Evolutionary conservation across 1,284 basidiomycete genomes (phyloP), one percentile per base, ranked within the genome.

Genomic region (Pseudozyma flocculosa): DNA sequence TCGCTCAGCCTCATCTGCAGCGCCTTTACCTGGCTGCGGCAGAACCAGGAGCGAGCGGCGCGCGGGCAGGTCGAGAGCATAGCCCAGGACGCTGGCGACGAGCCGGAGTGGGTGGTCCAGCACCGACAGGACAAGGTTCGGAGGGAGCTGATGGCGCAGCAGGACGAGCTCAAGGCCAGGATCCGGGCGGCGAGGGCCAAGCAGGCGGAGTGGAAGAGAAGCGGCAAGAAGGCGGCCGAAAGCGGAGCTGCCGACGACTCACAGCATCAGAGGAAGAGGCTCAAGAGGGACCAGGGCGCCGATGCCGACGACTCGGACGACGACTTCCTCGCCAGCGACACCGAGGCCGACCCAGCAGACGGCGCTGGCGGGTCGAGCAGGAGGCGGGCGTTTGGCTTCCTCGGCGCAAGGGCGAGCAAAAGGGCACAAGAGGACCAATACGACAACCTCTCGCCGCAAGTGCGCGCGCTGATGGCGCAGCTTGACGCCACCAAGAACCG

Each of bases 391-490:
- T 29, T 29, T 11, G 26, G 26, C 26, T 29, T 29, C 26, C 26
- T 29, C 26, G 26, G 26, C 7, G 26, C 26, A 5, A 5, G 11
- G 26, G 26, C 26, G 7, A 7, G 26, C 40, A 34, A 50, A 7
- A 7, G 15, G 15, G 8, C 7, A 42, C 29, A 21, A 9, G 40
- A 39, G 10, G 48, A 61, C 4, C 30, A 32, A 9, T 46, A 57
- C 43, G 58, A 48, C 15, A 58, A 56, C 13, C 82, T 93, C 4
- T 88, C 88, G 1, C 86, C 88, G 1, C 88, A 85, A 26, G 86
- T 93, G 3, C 84, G 85, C 23, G 88, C 86, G 0, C 81, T 95
- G 19, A 89, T 95, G 86, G 83, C 83, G 45, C 52, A 62, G 79
- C 68, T 70, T 62, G 43, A 78, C 80, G 13, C 75, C 73, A 4